Conservation (phyloP, 78 protist species). For the Mantamonas sphyraenae region DNA sequence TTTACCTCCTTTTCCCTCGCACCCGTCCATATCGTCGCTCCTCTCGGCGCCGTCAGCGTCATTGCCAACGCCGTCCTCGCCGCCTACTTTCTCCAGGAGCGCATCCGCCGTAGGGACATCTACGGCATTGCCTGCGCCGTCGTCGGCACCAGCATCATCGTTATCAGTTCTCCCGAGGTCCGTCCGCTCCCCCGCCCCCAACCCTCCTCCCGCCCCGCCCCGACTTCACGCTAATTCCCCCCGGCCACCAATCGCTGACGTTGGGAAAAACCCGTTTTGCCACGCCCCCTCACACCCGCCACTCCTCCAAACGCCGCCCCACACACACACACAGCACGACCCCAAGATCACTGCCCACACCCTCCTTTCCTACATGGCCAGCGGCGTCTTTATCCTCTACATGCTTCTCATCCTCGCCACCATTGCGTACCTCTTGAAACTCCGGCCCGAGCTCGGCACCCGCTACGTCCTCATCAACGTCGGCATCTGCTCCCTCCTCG, state of each 20-base stretch:
- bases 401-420: not conserved
- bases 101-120: not conserved
- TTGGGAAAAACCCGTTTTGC: no score
- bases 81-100: conserved; percentile 14
- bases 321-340: not conserved
- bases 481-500: conserved; percentile 16
- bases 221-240: not conserved
- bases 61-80: conserved; percentile 18
- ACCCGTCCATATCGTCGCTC: conserved; percentile 24
- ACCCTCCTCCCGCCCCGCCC: not conserved
- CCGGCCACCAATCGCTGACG: no score
- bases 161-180: not conserved
- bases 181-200: no score
- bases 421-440: not conserved
- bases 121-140: conserved; percentile 8
- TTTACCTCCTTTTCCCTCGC: conserved; percentile 25
- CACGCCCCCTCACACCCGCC: no score
- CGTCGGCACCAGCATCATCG: not conserved
- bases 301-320: no score
- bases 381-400: not conserved
- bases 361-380: not conserved
- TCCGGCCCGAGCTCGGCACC: not conserved
- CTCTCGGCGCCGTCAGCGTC: conserved; percentile 22
- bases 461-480: not conserved
- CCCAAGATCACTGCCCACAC: not conserved